Conservation (phyloP, 768 basidiomycete genomes). For the Multifurca ochricompacta region DNA sequence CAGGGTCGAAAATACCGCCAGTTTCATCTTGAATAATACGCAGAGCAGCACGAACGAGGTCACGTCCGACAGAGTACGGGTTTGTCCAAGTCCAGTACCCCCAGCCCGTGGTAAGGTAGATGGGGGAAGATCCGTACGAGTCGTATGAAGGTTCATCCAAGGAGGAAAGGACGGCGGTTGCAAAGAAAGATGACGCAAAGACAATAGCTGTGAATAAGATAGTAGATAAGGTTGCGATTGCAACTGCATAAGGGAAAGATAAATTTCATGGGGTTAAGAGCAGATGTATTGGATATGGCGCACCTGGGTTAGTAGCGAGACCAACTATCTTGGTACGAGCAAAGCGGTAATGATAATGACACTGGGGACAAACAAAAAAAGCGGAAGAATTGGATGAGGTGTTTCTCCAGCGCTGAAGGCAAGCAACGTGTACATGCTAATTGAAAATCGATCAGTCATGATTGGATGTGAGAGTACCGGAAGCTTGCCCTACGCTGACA, state of each 20-base stretch:
- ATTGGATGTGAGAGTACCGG: not conserved
- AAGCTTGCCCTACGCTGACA: slow-evolving; percentile 45
- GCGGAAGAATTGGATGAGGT: slow-evolving; percentile 52
- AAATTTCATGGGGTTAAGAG: not conserved
- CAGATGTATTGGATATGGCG: not conserved
- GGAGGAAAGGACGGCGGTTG: slow-evolving; percentile 16
- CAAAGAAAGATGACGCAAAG: slow-evolving; percentile 18
- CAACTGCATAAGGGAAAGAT: slow-evolving; percentile 36
- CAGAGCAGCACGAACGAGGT: slow-evolving; percentile 21
- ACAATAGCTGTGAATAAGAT: slow-evolving; percentile 19
- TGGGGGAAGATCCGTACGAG: not conserved
- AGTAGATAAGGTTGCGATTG: slow-evolving; percentile 38
- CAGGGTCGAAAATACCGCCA: slow-evolving; percentile 19
- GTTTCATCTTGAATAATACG: slow-evolving; percentile 21
- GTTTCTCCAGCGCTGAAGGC: slow-evolving; percentile 68
- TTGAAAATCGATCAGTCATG: slow-evolving; percentile 14
- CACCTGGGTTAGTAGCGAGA: slow-evolving; percentile 71
- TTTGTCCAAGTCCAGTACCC: slow-evolving; percentile 19
- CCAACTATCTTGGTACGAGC: slow-evolving; percentile 63
- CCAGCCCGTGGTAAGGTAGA: not conserved
- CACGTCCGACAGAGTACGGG: slow-evolving; percentile 16
- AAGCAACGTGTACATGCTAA: slow-evolving; percentile 74
- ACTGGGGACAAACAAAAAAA: slow-evolving; percentile 77
- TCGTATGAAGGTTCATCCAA: slow-evolving; percentile 12
- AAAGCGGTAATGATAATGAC: slow-evolving; percentile 70